Percentiles rank a stretch among this genome's conserved stretches.
Conservation (phyloP, 2,329 filamentous ascomycete species). For the Fusarium haematococcum region DNA sequence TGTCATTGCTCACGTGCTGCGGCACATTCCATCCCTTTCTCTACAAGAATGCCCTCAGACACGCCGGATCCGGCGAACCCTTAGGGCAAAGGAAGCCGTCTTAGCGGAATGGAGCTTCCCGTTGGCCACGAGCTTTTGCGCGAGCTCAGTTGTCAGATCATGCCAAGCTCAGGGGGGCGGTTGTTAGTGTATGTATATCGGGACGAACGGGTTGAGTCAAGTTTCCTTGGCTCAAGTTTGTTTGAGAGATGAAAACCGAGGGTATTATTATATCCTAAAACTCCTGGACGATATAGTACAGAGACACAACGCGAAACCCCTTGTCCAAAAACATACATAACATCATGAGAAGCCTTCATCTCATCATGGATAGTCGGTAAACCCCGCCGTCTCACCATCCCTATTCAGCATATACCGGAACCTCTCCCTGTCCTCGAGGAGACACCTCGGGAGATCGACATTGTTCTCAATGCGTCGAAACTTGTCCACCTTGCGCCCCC, state of each 20-base stretch:
- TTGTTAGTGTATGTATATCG: background rate
- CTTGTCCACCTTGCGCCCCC: slow-evolving; percentile 60
- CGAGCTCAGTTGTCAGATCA: slow-evolving; percentile 1
- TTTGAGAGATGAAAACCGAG: background rate
- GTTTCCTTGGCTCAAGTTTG: background rate
- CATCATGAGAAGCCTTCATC: background rate
- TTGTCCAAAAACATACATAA: background rate
- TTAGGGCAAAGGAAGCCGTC: background rate
- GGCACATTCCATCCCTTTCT: slow-evolving; percentile 25
- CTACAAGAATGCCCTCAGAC: background rate
- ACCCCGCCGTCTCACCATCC: slow-evolving; percentile 60
- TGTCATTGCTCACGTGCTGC: slow-evolving; percentile 8
- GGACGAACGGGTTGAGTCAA: background rate
- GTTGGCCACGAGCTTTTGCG: background rate
- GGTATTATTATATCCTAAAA: slow-evolving; percentile 11
- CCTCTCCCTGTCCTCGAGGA: slow-evolving; percentile 53
- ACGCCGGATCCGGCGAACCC: background rate
- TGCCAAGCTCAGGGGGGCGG: background rate
- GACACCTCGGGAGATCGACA: slow-evolving; percentile 63
- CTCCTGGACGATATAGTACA: background rate
- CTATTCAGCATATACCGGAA: slow-evolving; percentile 61
- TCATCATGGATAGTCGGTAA: slow-evolving; percentile 57
- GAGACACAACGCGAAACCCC: background rate
- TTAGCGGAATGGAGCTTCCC: background rate
- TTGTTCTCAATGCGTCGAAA: slow-evolving; percentile 64